Percentiles rank a stretch among this genome's conserved stretches.
Evolutionary conservation across 2,329 filamentous ascomycete species (phyloP).

Genomic region (Venturiaceae sp.): DNA sequence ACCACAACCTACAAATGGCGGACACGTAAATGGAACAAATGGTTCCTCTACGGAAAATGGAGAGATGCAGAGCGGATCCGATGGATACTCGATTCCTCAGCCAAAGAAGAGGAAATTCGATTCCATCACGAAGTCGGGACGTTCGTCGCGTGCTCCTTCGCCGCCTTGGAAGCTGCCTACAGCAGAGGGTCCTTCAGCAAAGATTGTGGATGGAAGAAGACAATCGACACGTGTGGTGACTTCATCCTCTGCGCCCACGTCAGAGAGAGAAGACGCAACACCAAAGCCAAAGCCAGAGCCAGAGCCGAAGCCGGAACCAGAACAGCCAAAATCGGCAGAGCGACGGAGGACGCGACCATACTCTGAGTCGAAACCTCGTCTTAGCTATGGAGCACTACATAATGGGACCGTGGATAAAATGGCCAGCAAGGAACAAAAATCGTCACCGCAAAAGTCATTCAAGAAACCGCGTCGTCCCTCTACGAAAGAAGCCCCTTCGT

Average conservation of each 20-base stretch:
- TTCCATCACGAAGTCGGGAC: neutral
- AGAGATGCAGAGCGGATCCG: neutral
- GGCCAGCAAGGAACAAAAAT: neutral
- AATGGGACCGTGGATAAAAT: constrained; percentile 1
- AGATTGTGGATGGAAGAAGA: constrained; percentile 54
- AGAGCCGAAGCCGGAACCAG: neutral
- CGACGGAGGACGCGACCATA: neutral
- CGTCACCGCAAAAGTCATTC: neutral
- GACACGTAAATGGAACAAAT: neutral
- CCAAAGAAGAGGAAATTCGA: neutral
- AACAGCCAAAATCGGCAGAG: neutral
- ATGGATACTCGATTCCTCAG: neutral
- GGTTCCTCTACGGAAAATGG: neutral
- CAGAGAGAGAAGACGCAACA: neutral
- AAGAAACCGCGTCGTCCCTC: neutral
- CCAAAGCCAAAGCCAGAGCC: neutral
- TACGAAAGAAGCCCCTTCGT: neutral
- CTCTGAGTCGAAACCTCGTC: neutral
- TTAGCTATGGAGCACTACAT: constrained; percentile 1
- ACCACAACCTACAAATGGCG: neutral
- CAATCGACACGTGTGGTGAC: constrained; percentile 46
- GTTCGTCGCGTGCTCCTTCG: constrained; percentile 35
- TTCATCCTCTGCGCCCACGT: constrained; percentile 2
- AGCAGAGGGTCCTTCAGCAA: constrained; percentile 80
- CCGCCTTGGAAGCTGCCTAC: constrained; percentile 88